Conservation (phyloP, 2,329 filamentous ascomycete species). For the Epichloe baconii region DNA sequence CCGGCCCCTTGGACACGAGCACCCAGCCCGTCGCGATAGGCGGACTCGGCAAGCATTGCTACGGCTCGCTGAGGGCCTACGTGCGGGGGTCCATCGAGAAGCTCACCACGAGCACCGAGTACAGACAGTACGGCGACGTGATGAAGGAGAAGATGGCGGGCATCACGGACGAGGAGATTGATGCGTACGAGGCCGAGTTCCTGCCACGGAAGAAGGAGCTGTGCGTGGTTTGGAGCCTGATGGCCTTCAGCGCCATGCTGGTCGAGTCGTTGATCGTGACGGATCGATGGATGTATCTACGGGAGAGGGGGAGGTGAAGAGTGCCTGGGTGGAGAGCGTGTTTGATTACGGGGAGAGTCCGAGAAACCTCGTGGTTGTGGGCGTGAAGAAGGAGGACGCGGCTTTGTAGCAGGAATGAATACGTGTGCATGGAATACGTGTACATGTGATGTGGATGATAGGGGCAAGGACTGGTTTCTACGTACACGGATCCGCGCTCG, state of each 20-base stretch:
- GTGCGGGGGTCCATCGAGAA: conserved; percentile 71
- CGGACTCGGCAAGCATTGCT: conserved; percentile 67
- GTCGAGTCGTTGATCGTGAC: conserved; percentile 83
- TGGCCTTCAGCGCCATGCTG: conserved; percentile 87
- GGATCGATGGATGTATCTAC: conserved; percentile 79
- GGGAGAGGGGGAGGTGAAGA: conserved; percentile 60
- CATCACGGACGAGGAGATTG: conserved; percentile 65
- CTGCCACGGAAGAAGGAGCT: conserved; percentile 61
- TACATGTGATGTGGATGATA: background rate
- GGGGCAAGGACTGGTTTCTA: too few species aligned
- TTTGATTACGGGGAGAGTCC: conserved; percentile 83
- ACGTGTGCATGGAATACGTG: too few species aligned
- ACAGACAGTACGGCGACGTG: conserved; percentile 44
- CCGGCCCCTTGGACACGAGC: conserved; percentile 38
- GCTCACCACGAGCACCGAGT: conserved; percentile 44
- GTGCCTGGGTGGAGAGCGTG: conserved; percentile 84
- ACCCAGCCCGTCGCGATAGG: conserved; percentile 80
- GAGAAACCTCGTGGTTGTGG: conserved; percentile 84
- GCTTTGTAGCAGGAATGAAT: background rate
- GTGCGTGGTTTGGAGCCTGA: conserved; percentile 80
- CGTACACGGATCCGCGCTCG: too few species aligned
- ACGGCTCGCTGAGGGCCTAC: conserved; percentile 61
- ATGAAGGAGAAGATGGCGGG: conserved; percentile 52
- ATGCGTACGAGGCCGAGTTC: conserved; percentile 54
- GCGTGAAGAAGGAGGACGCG: conserved; percentile 51